A percentile compares a stretch with the other conserved stretches of the same genome.
Conservation (phyloP, 805 yeast species). For the Jamesozyma lodderae region DNA sequence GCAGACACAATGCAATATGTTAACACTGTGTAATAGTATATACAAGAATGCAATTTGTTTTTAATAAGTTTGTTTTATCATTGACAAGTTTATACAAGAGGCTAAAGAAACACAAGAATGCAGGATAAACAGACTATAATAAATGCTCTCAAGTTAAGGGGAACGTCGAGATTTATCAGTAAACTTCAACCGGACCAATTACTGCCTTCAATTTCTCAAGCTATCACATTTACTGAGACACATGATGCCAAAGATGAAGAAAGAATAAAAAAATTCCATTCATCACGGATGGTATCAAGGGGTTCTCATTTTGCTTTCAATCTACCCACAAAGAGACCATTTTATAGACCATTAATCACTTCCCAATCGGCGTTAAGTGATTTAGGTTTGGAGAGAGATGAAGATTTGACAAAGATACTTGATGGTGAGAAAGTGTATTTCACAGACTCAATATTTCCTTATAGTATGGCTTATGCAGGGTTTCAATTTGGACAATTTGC, state of each 20-base stretch:
- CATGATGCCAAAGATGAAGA: constrained; percentile 14
- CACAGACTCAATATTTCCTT: constrained; percentile 51
- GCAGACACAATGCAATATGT: too few species aligned
- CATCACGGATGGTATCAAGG: constrained; percentile 40
- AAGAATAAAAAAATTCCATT: constrained; percentile 31
- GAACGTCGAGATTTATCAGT: constrained; percentile 19
- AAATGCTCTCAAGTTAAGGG: constrained; percentile 16
- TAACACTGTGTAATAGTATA: too few species aligned
- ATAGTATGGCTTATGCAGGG: constrained; percentile 89
- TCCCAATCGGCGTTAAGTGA: constrained; percentile 54
- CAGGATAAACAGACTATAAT: constrained; percentile 18
- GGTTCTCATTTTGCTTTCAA: constrained; percentile 69
- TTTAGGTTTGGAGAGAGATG: constrained; percentile 45
- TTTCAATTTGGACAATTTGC: constrained; percentile 95
- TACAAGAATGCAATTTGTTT: too few species aligned
- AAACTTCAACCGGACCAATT: constrained; percentile 24
- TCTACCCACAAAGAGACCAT: constrained; percentile 52
- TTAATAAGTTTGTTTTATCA: too few species aligned
- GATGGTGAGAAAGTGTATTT: constrained; percentile 48
- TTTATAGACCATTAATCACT: constrained; percentile 45
- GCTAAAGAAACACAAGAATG: constrained; percentile 11
- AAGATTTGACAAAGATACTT: constrained; percentile 44
- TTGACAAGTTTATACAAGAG: too few species aligned
- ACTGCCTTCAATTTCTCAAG: constrained; percentile 26
- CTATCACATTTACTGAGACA: constrained; percentile 20